These are phyloP conservation scores for Boechera divaricarpa DNA, from an alignment of 345 rosid species.

Conservation along the genomic window DNA sequence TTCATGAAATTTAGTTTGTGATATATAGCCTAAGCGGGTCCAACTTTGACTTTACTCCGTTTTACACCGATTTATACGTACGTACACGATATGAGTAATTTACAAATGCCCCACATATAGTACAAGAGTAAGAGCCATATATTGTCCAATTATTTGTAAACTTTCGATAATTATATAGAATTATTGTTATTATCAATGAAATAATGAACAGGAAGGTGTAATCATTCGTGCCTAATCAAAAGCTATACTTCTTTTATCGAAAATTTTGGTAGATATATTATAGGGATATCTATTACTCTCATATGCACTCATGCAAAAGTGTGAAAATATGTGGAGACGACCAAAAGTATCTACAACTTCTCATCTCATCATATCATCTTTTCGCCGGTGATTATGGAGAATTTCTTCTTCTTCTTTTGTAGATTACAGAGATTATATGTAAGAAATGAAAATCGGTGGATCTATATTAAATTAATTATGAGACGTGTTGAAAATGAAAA, in stretches of 20 bases:
- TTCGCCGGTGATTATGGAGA: conserved; percentile 42
- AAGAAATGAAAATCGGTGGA: conserved; percentile 29
- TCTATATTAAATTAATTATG: conserved; percentile 1
- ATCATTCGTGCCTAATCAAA: conserved; percentile 8
- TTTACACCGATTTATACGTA: conserved; percentile 19
- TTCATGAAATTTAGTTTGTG: not conserved
- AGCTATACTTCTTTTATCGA: not conserved
- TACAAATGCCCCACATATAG: conserved; percentile 8
- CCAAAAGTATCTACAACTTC: conserved; percentile 34
- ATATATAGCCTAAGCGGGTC: conserved; percentile 21
- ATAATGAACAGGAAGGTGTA: conserved; percentile 3
- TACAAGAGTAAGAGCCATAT: not conserved
- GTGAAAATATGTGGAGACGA: conserved; percentile 31
- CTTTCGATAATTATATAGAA: not conserved
- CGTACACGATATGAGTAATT: not conserved
- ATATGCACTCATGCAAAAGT: conserved; percentile 20
- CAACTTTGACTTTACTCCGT: conserved; percentile 39
- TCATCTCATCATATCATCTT: conserved; percentile 33
- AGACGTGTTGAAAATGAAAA: conserved; percentile 30
- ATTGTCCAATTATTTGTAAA: conserved; percentile 11
- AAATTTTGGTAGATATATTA: not conserved
- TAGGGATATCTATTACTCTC: not conserved
- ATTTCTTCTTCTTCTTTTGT: conserved; percentile 1
- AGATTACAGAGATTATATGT: conserved; percentile 3
- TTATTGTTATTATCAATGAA: not conserved